Evolutionary conservation across 345 rosid species (phyloP), one percentile per base, ranked within the genome.

Genomic region (Eucalyptus polybractea): DNA sequence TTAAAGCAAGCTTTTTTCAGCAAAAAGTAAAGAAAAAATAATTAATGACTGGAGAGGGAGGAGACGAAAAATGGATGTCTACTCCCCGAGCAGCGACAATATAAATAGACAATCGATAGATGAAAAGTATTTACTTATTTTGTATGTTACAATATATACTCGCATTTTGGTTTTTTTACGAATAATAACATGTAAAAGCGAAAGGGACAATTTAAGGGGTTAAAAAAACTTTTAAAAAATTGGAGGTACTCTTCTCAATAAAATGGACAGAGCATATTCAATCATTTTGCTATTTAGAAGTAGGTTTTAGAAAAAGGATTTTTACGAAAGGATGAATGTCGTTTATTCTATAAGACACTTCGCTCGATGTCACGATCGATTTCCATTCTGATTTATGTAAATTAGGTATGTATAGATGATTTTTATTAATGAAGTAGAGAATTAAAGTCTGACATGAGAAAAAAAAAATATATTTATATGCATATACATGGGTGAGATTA

Each of bases 361-460:
- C 3, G 0, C 37, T n/a, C 0, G 4, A 65, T n/a, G 5, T 65
- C 37, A 4, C 0, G 2, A 65, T 15, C 40, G 7, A 65, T n/a
- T 65, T n/a, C 21, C 33, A 65, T 8, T 65, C 21, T 0, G 3
- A 65, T 7, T 0, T 29, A n/a, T n/a, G 37, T 14, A 60, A 33
- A 33, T 33, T 33, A 33, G 33, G 33, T 33, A 33, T 33, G 33
- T n/a, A 65, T 65, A 65, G 15, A n/a, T 65, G 21, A n/a, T n/a
- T 65, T 65, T 14, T 65, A 65, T 14, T 65, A 65, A 16, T n/a
- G 19, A 14, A n/a, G 19, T 14, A n/a, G 76, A n/a, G 40, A 8
- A n/a, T 15, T n/a, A n/a, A 14, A 8, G 9, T n/a, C 1, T 2
- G 37, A n/a, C 3, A n/a, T 14, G 37, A 65, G 72, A 29, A 6